A percentile compares a stretch with the other conserved stretches of the same genome.
These are phyloP conservation scores for Termitomyces sp. DNA, from an alignment of 768 basidiomycete genomes.

Conservation along the genomic window DNA sequence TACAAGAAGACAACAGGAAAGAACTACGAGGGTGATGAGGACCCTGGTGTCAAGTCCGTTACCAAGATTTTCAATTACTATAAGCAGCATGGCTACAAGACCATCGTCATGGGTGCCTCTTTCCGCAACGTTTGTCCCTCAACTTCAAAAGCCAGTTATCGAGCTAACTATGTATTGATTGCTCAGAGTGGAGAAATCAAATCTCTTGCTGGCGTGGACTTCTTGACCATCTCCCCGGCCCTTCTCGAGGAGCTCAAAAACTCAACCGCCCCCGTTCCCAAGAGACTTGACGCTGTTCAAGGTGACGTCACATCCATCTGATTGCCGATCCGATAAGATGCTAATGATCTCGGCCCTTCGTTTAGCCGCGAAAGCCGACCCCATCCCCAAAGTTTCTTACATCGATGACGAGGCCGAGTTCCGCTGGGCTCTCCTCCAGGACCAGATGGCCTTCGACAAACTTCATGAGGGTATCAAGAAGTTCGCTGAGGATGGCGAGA, in stretches of 20 bases:
- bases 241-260: constrained; percentile 93
- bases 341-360: not conserved
- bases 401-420: constrained; percentile 95
- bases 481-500: constrained; percentile 93
- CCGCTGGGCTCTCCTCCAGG: constrained; percentile 91
- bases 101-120: constrained; percentile 99
- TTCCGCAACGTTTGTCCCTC: constrained; percentile 86
- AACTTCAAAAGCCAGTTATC: not conserved
- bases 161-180: constrained; percentile 2
- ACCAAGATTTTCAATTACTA: constrained; percentile 99
- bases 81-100: constrained; percentile 98
- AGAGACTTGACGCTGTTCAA: constrained; percentile 70
- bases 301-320: constrained; percentile 40
- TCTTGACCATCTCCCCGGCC: constrained; percentile 89
- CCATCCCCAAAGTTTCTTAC: constrained; percentile 78
- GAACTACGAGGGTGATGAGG: constrained; percentile 85
- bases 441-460: constrained; percentile 99
- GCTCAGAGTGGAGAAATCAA: constrained; percentile 85
- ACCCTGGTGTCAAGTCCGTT: constrained; percentile 95
- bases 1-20: constrained; percentile 92
- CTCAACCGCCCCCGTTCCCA: constrained; percentile 73
- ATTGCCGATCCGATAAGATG: constrained; percentile 5
- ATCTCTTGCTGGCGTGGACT: constrained; percentile 94
- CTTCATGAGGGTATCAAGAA: constrained; percentile 98
- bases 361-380: constrained; percentile 53